Evolutionary conservation across 257 asterid genomes (phyloP), one percentile per base, ranked within the genome.

Genomic region (Paraleonurus japonicus): DNA sequence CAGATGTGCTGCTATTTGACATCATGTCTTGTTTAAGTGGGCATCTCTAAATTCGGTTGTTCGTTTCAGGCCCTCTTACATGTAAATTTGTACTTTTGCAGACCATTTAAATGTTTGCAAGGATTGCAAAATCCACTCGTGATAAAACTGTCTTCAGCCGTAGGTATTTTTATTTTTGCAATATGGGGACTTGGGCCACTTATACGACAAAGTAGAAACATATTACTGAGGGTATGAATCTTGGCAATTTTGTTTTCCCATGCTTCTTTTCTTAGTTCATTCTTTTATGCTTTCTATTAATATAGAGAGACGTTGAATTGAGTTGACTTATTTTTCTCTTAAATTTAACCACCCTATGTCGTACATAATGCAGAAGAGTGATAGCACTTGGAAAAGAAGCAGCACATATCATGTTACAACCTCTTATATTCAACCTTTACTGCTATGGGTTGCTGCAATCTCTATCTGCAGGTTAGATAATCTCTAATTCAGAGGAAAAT

Each of bases 131-230:
- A 80, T 64, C 81, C 90, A 2, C 72, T 78, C 37, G 69, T 81
- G 39, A 79, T 84, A 74, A 91, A 84, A 79, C 75, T 91, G 77
- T 81, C 89, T 80, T 85, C 96, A 48, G 96, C 93, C 32, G 76
- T 83, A 67, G 92, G 90, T 69, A 39, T 88, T 58, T 68, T 88
- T 75, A 69, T 80, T 77, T 92, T 94, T 78, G 90, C 92, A 51
- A 33, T 91, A 69, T 91, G 96, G 96, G 96, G 98, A 75, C 86
- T 91, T 67, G 82, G 85, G 60, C 98, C 99, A 10, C 87, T 89
- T 61, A 76, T 88, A 79, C 89, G 74, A 69, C 90, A 65, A 51
- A 69, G 78, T 84, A 84, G 93, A 73, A 81, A 78, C 69, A 9
- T 86, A 69, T 85, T 89, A 76, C 72, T 85, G 33, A 72, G 75